Evolutionary conservation across 2,329 filamentous ascomycete species (phyloP), one percentile per base, ranked within the genome.

Genomic region (Incumbomyces delicatus): DNA sequence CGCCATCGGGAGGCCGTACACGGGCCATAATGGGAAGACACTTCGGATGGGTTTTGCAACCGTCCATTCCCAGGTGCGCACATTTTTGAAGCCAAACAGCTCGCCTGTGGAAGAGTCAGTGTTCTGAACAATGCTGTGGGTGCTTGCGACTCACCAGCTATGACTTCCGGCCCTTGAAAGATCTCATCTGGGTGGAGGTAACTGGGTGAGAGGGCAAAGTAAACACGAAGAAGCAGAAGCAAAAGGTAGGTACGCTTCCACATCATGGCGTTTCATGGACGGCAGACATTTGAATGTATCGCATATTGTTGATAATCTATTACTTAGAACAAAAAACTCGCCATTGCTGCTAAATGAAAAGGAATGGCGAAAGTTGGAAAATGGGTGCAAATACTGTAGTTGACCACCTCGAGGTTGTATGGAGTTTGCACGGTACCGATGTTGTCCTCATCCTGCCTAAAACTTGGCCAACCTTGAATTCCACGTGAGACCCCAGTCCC

Each of bases 111-210:
- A 12, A 17, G n/a, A n/a, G 27, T 43, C 20, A 43, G 34, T 36
- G 20, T 37, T 37, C 5, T 13, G 6, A 10, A 3, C 2, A 2
- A 12, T 16, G 8, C n/a, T 14, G 16, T 14, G 17, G n/a, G 30
- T 16, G 11, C n/a, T 22, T 29, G 41, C 41, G 14, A 70, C 81
- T 57, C 78, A 95, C 90, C 90, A 61, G 90, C 89, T 61, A 96
- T 92, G 54, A 96, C 83, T 72, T 98, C 92, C 13, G 92, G 92
- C 31, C 92, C 92, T 70, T 98, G 92, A 61, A 98, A 98, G 72
- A 96, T 92, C 75, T 98, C 92, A 70, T 98, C 92, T 4, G 92
- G 92, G 66, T 98, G 92, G 39, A 98, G 78, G 66, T 98, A 98
- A 73, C 90, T 96, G 49, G 92, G 86, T 53, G 85, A 89, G 54